Conservation (phyloP, 805 yeast genomes). For the Ogataea pignaliae region DNA sequence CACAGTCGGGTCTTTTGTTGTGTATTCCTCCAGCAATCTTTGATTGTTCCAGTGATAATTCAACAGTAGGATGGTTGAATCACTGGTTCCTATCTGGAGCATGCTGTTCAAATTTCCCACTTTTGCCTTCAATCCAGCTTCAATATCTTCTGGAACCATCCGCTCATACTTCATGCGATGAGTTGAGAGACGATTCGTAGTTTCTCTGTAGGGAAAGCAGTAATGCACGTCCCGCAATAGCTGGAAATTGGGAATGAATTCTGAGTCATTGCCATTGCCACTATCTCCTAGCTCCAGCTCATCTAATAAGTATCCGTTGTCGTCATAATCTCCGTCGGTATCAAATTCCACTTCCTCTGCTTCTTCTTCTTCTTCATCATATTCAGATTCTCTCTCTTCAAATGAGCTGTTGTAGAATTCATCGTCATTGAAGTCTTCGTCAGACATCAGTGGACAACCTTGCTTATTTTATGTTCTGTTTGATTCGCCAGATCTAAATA, state of each 20-base stretch:
- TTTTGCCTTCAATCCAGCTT: slow-evolving; percentile 21
- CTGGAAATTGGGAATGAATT: slow-evolving; percentile 15
- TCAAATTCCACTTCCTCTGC: slow-evolving; percentile 12
- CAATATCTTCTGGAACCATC: slow-evolving; percentile 29
- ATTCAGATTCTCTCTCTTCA: slow-evolving; percentile 20
- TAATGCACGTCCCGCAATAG: slow-evolving; percentile 9
- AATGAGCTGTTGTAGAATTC: slow-evolving; percentile 12
- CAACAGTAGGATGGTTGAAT: slow-evolving; percentile 41
- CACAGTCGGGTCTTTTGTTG: slow-evolving; percentile 35
- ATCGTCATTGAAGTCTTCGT: background rate
- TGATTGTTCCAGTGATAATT: slow-evolving; percentile 58
- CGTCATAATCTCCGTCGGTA: slow-evolving; percentile 23
- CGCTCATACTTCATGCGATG: slow-evolving; percentile 27
- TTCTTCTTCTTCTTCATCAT: slow-evolving; percentile 13
- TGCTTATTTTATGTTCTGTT: no score
- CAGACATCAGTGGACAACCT: no score
- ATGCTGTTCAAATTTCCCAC: slow-evolving; percentile 33
- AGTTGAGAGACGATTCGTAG: slow-evolving; percentile 18
- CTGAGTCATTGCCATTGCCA: slow-evolving; percentile 13
- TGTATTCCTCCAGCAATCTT: slow-evolving; percentile 47
- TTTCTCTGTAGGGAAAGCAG: slow-evolving; percentile 15
- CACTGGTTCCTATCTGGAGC: slow-evolving; percentile 34
- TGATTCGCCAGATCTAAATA: no score
- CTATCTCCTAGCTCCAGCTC: slow-evolving; percentile 1
- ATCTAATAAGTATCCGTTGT: slow-evolving; percentile 16